Evolutionary conservation across 2,329 filamentous ascomycete species (phyloP), one percentile per base, ranked within the genome.

Genomic region (Hypomyces rosellus): DNA sequence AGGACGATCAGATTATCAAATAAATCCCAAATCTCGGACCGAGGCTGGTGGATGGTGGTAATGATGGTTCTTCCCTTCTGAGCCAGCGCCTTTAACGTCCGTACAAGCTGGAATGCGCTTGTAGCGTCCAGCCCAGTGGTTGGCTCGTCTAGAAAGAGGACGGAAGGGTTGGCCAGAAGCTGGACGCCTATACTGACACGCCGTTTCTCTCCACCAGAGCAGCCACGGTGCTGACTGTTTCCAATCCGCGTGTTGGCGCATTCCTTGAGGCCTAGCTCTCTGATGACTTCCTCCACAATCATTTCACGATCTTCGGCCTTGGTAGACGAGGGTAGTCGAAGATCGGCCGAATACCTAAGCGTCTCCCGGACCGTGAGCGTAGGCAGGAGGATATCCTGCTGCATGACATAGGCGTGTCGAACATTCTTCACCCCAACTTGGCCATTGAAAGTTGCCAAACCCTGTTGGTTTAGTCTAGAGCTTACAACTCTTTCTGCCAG

Each of bases 71-170:
- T 72, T 0, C 85, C 86, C 61, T 85, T 85, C 34, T 73, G 72
- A 0, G 86, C 84, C 2, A 91, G 71, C 7, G 69, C 73, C 60
- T 89, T 88, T 8, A 90, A 66, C 0, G 85, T 89, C 33, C 81
- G 74, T 0, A 90, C 74, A 0, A 91, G 76, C 56, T 89, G 86
- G 57, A 82, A 88, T 0, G 87, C 87, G 60, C 84, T 89, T 2
- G 85, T 88, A 0, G 86, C 85, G 67, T 91, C 87, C 7, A 91
- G 73, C 1, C 85, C 86, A 1, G 86, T 90, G 0, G 88, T 91
- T 0, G 87, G 86, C 59, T 91, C 88, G 59, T 92, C 88, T 18
- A 89, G 76, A 63, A 89, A 90, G 6, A 91, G 69, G 1, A 91
- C 77, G 5, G 85, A 88, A 1, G 88, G 87, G 61, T 90, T 91